Percentiles rank a stretch among this genome's conserved stretches.
phyloP scores from a whole-genome alignment of 1,284 basidiomycete genomes.

The Kwoniella shivajii region DNA sequence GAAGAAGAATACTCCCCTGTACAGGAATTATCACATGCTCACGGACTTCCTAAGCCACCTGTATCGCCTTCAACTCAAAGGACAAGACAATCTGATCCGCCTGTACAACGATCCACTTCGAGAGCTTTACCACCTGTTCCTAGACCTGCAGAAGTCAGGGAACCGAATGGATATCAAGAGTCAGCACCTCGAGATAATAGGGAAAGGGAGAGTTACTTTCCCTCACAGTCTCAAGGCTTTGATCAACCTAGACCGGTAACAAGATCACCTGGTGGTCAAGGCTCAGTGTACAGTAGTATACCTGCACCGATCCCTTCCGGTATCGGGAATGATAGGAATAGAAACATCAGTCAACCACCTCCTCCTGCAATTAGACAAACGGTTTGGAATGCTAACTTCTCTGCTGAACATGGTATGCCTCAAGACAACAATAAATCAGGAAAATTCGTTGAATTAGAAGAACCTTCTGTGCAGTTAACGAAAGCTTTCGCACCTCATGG shows the following conservation, averaged over 20 bases:
- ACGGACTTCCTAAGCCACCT: constrained; percentile 27
- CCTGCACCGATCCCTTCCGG: not conserved
- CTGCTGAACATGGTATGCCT: constrained; percentile 61
- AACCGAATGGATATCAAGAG: constrained; percentile 10
- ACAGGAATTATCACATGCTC: constrained; percentile 7
- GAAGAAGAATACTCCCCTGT: constrained; percentile 61
- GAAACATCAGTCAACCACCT: constrained; percentile 9
- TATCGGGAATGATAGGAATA: too few relatives aligned
- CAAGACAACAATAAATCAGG: constrained; percentile 46
- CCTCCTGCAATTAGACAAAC: constrained; percentile 57
- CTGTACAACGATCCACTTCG: constrained; percentile 5
- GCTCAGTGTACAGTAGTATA: constrained; percentile 4
- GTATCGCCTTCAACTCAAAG: constrained; percentile 18
- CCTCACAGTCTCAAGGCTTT: constrained; percentile 5
- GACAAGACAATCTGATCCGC: constrained; percentile 7
- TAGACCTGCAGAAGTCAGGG: constrained; percentile 11
- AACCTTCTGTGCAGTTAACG: constrained; percentile 72
- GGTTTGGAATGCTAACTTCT: constrained; percentile 83
- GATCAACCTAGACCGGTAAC: constrained; percentile 10
- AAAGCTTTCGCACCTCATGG: constrained; percentile 94
- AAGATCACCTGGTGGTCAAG: constrained; percentile 11
- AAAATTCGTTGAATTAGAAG: constrained; percentile 77
- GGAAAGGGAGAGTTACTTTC: constrained; percentile 7
- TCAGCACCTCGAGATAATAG: not conserved
- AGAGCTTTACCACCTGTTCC: constrained; percentile 27